These are phyloP conservation scores for Pestalotiopsis sp. DNA, from an alignment of 2,329 filamentous ascomycete species.

Conservation along the genomic window DNA sequence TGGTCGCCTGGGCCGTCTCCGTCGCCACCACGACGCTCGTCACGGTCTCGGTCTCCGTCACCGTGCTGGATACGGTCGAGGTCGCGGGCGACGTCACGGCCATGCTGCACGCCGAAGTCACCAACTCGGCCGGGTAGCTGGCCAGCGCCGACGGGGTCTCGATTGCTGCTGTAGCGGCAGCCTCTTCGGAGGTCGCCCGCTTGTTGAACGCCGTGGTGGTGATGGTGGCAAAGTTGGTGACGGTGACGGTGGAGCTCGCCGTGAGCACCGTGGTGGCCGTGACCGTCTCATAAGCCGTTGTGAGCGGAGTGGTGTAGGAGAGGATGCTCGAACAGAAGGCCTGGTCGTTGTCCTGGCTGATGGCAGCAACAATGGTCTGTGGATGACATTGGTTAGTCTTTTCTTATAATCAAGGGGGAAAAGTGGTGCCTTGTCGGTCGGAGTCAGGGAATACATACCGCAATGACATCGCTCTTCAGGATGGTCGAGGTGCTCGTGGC, in stretches of 20 bases:
- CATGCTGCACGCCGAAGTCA: constrained; percentile 1
- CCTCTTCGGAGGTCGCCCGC: neutral
- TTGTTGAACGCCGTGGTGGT: neutral
- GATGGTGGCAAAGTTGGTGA: constrained; percentile 3
- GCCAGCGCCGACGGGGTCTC: neutral
- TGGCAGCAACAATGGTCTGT: neutral
- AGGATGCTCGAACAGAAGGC: constrained; percentile 7
- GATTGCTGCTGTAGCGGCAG: neutral
- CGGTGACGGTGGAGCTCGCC: neutral
- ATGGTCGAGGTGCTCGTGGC: constrained; percentile 7
- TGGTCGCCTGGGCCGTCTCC: neutral
- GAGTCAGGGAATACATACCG: neutral
- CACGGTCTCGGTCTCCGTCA: neutral
- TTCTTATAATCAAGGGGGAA: neutral
- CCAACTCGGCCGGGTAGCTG: neutral
- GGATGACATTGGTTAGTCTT: neutral
- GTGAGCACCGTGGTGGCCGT: constrained; percentile 1
- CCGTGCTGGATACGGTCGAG: constrained; percentile 7
- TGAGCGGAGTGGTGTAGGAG: neutral
- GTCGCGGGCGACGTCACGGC: neutral
- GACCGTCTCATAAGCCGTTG: neutral
- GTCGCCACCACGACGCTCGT: constrained; percentile 1
- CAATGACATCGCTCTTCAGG: constrained; percentile 4
- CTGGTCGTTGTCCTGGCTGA: constrained; percentile 1
- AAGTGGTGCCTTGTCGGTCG: neutral